These are phyloP conservation scores for Daldinia loculata DNA, from an alignment of 495 filamentous ascomycete genomes.

Conservation along the genomic window DNA sequence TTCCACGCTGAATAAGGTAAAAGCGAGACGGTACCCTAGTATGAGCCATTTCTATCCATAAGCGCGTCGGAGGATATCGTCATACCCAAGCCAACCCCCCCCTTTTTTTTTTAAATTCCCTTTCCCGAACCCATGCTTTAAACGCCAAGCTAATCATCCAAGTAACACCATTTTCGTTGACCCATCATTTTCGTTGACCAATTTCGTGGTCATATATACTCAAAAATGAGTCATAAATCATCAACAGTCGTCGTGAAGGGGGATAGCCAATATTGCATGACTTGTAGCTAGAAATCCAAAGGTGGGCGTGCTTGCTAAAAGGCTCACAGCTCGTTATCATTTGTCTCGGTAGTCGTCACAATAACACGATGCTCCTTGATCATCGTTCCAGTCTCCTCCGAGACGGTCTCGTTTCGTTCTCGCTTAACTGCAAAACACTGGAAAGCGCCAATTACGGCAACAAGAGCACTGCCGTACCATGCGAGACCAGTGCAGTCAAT, in stretches of 20 bases:
- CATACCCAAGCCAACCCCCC: conserved; percentile 23
- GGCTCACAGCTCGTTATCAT: conserved; percentile 10
- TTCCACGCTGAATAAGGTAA: conserved; percentile 20
- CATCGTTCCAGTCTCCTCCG: conserved; percentile 19
- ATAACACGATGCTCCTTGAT: background rate
- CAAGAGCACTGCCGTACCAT: conserved; percentile 78
- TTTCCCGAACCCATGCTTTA: background rate
- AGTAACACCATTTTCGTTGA: conserved; percentile 14
- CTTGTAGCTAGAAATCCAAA: background rate
- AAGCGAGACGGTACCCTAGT: conserved; percentile 9
- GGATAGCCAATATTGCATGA: background rate
- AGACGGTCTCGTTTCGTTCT: conserved; percentile 31
- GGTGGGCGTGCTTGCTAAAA: background rate
- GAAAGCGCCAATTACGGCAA: conserved; percentile 72
- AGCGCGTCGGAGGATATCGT: conserved; percentile 30
- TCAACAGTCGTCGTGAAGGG: conserved; percentile 2
- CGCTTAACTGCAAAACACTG: conserved; percentile 73
- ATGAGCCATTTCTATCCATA: conserved; percentile 8
- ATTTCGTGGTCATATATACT: background rate
- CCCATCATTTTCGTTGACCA: conserved; percentile 1
- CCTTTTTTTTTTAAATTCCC: conserved; percentile 6
- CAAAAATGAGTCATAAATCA: conserved; percentile 16
- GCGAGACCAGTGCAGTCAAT: conserved; percentile 77
- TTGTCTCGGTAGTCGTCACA: background rate
- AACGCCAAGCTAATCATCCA: conserved; percentile 22